Base-by-base conservation (phyloP, 1,139 yeast genomes). In the Protomyces pachydermus region DNA sequence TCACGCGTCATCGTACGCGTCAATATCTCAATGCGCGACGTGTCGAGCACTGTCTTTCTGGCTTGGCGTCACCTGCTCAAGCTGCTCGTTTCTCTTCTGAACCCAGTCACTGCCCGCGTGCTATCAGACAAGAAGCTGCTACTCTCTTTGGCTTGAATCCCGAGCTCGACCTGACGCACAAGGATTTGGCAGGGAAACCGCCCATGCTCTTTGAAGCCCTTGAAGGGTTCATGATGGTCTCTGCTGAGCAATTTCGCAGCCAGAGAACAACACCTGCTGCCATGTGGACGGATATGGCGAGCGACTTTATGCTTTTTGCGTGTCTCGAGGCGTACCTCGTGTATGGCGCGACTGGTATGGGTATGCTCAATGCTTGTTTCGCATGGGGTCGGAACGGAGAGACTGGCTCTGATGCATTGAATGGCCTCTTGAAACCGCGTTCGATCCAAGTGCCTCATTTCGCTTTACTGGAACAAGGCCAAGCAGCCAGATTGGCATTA, bases 281-380 rank as follows among this genome's bases (percentile, higher is more conserved):
- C n/a, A 14, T 45, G 35, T 60, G 64, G 64, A 46, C 54, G 48
- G 42, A 46, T 14, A 53, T 60, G 37, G 64, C 64, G 5, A 18
- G 45, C 20, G 37, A 50, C 16, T 60, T 60, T 32, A 20, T 39
- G 38, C 53, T 54, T 10, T 46, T 54, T 12, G 58, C 64, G 12
- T 56, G 46, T 5, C 23, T 60, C 14, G 64, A 60, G 18, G 54
- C 53, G 32, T 54, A 25, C 34, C 58, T 60, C 39, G 37, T 48
- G 10, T 10, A 28, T 20, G 57, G 53, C 18, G 54, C 32, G 23
- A 23, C 25, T 12, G 63, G 56, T 20, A 25, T 4, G 16, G 39
- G 4, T n/a, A 16, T 35, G 12, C n/a, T 60, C 50, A 37, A 60
- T 18, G 58, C 45, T 10, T 54, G 58, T 28, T 60, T 60, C 28